Evolutionary conservation across 768 basidiomycete genomes (phyloP).

Genomic region (Auricularia sp.): DNA sequence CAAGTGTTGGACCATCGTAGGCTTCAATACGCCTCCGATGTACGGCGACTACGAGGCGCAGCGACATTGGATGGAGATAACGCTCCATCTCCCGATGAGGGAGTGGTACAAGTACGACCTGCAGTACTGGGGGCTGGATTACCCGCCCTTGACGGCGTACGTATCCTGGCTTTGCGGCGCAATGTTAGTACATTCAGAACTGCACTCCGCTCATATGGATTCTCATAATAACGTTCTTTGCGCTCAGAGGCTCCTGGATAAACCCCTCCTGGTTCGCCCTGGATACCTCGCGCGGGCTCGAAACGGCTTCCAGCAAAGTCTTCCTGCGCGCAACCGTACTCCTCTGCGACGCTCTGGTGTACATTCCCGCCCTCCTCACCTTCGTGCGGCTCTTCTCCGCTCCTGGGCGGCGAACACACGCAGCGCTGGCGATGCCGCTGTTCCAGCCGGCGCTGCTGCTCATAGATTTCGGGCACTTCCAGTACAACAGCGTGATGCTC

Average conservation of each 20-base stretch:
- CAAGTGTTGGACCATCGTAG: conserved; percentile 27
- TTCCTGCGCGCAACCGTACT: conserved; percentile 79
- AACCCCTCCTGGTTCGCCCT: conserved; percentile 61
- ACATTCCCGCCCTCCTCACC: conserved; percentile 59
- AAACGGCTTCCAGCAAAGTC: conserved; percentile 50
- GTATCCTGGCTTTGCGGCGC: conserved; percentile 74
- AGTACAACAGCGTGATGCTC: conserved; percentile 92
- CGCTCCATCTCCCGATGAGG: conserved; percentile 57
- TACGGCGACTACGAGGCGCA: conserved; percentile 92
- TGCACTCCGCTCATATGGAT: conserved; percentile 11
- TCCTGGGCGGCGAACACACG: conserved; percentile 20
- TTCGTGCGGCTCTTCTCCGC: conserved; percentile 56
- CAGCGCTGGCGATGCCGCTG: conserved; percentile 59
- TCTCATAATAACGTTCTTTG: conserved; percentile 7
- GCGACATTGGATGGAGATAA: conserved; percentile 92
- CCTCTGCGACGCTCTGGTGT: conserved; percentile 55
- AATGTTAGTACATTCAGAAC: conserved; percentile 39
- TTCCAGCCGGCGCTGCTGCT: conserved; percentile 77
- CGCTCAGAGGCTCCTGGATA: conserved; percentile 37
- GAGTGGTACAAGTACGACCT: conserved; percentile 87
- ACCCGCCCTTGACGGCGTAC: conserved; percentile 89
- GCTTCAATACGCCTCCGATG: conserved; percentile 65
- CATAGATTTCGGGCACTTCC: conserved; percentile 89
- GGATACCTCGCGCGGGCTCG: conserved; percentile 59
- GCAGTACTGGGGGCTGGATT: conserved; percentile 90